These are phyloP conservation scores for Hamamelis virginiana DNA, from an alignment of 164 flowering plant genomes.

Conservation along the genomic window DNA sequence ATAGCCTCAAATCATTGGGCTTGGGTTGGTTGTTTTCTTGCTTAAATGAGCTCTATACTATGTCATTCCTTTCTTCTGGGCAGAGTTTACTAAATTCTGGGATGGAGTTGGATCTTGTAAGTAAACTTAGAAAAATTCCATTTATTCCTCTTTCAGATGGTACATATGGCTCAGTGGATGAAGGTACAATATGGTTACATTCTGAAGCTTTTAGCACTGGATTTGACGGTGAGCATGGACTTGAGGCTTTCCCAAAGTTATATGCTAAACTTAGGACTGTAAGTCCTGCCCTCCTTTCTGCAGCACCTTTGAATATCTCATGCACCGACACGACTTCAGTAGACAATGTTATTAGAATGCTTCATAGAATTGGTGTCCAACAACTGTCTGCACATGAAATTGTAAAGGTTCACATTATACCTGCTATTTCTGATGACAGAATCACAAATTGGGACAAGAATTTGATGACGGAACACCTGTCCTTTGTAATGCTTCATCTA, in stretches of 20 bases:
- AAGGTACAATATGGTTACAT: constrained; percentile 83
- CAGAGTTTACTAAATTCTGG: constrained; percentile 18
- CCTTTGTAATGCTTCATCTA: constrained; percentile 79
- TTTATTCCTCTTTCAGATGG: constrained; percentile 95
- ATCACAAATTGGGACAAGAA: constrained; percentile 21
- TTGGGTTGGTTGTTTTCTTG: constrained; percentile 73
- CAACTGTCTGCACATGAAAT: constrained; percentile 80
- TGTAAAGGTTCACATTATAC: constrained; percentile 64
- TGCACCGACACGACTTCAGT: constrained; percentile 21
- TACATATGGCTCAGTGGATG: constrained; percentile 58
- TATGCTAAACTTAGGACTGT: constrained; percentile 71
- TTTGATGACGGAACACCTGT: constrained; percentile 71
- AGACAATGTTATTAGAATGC: constrained; percentile 49
- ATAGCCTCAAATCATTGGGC: constrained; percentile 62
- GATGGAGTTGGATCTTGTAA: constrained; percentile 37
- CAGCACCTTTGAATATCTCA: constrained; percentile 28
- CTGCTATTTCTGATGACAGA: constrained; percentile 47
- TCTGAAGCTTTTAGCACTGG: constrained; percentile 39
- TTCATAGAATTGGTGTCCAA: constrained; percentile 70
- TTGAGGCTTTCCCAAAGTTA: constrained; percentile 57
- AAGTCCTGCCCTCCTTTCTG: constrained; percentile 54
- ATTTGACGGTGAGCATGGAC: constrained; percentile 37
- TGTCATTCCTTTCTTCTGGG: constrained; percentile 38
- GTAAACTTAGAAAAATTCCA: constrained; percentile 49
- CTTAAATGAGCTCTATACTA: constrained; percentile 49